phyloP scores from a whole-genome alignment of 495 filamentous ascomycete species.

The Penicillium canariense region DNA sequence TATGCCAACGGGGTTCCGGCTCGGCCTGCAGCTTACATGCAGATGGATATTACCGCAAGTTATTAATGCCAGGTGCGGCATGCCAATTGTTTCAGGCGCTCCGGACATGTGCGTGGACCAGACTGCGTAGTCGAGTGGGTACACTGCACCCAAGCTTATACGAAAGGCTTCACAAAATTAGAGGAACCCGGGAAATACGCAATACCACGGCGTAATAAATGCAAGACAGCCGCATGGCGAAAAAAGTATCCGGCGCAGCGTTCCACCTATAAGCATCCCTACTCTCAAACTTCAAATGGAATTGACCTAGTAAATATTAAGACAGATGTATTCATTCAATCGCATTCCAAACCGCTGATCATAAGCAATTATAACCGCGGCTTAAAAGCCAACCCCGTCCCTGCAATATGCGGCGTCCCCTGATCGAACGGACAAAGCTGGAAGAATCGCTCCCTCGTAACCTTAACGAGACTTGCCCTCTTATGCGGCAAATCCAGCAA shows the following conservation, averaged over 20 bases:
- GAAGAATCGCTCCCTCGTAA: conserved; percentile 60
- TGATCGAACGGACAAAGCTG: conserved; percentile 54
- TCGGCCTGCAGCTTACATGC: neutral
- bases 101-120: neutral
- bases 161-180: neutral
- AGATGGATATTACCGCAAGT: neutral
- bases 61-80: neutral
- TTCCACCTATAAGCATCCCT: too few species aligned
- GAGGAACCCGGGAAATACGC: neutral
- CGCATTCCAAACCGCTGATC: neutral
- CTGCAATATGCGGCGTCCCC: conserved; percentile 16
- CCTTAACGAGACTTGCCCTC: conserved; percentile 53
- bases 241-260: too few species aligned
- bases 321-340: too few species aligned
- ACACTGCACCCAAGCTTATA: neutral
- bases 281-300: too few species aligned
- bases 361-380: conserved; percentile 6
- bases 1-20: neutral
- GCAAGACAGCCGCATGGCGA: too few species aligned
- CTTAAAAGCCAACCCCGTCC: conserved; percentile 17
- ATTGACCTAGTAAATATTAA: too few species aligned
- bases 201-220: neutral
- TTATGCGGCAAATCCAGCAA: conserved; percentile 61
- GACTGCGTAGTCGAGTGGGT: neutral
- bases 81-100: neutral